These are phyloP conservation scores for Chlamydomonas urium DNA, from an alignment of 139 green algal genomes.

Conservation along the genomic window DNA sequence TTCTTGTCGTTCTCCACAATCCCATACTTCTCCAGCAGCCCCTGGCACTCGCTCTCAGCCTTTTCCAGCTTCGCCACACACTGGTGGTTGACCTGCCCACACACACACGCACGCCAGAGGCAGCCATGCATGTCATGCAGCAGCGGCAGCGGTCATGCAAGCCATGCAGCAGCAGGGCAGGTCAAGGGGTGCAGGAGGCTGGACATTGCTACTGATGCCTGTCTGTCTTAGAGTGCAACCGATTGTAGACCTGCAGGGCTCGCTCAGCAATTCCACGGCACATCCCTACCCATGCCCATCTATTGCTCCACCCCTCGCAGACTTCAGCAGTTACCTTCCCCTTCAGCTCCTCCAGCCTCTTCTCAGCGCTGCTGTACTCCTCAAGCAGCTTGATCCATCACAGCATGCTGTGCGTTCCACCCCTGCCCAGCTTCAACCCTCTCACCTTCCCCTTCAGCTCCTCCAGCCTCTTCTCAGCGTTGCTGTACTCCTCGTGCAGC, in stretches of 20 bases:
- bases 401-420: too few relatives aligned
- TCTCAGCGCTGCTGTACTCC: conserved; percentile 14
- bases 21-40: conserved; percentile 68
- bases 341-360: conserved; percentile 39
- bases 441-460: conserved; percentile 42
- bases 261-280: too few relatives aligned
- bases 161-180: too few relatives aligned
- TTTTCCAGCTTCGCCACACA: conserved; percentile 84
- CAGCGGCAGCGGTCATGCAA: too few relatives aligned
- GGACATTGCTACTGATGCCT: too few relatives aligned
- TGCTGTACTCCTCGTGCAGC: conserved; percentile 16
- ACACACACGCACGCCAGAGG: too few relatives aligned
- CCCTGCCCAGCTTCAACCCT: neutral
- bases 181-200: too few relatives aligned
- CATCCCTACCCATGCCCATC: too few relatives aligned
- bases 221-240: too few relatives aligned
- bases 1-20: conserved; percentile 32
- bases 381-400: neutral
- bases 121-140: too few relatives aligned
- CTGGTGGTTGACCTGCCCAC: conserved; percentile 19
- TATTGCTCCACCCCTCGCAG: neutral
- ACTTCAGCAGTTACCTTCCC: conserved; percentile 22
- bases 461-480: conserved; percentile 19
- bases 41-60: conserved; percentile 78
- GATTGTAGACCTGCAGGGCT: too few relatives aligned